Evolutionary conservation across 176 grass and related monocot genomes (phyloP).

Genomic region (Zea mays): Zm-B73-REFERENCE-NAM-5.0 NC_050096.1:263223501-263224000

Average conservation of each 20-base stretch:
- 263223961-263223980: neutral
- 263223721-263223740: neutral
- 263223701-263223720: neutral
- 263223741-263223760: neutral
- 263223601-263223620: neutral
- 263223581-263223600: neutral
- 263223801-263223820: neutral
- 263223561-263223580: neutral
- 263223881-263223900: neutral
- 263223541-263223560: neutral
- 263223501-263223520: neutral
- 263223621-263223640: neutral
- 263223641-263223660: neutral
- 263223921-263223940: neutral
- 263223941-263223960: neutral
- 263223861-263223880: neutral
- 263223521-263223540: neutral
- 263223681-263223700: neutral
- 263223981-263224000: too few species aligned
- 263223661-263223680: neutral
- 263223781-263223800: neutral
- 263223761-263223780: neutral
- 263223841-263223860: neutral
- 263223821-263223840: neutral
- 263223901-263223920: neutral